Percentiles rank a stretch among this genome's conserved stretches.
phyloP scores from a whole-genome alignment of 169 alveolate species.

The Fabrea salina region DNA sequence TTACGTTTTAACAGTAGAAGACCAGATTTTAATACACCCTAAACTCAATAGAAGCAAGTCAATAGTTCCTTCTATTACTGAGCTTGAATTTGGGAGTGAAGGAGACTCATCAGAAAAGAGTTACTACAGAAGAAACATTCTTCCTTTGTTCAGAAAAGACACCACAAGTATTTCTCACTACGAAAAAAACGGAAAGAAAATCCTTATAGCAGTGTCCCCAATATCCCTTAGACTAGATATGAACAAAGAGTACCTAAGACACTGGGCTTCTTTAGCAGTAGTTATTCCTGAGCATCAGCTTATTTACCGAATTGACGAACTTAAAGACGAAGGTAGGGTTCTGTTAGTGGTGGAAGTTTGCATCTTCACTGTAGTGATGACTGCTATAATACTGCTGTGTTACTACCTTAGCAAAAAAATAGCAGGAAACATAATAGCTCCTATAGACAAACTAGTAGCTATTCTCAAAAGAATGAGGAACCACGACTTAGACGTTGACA shows the following conservation, averaged over 20 bases:
- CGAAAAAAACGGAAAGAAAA: slow-evolving; percentile 10
- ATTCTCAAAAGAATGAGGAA: not conserved
- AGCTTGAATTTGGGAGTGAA: not conserved
- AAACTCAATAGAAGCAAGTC: not conserved
- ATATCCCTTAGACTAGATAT: not conserved
- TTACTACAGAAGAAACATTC: not conserved
- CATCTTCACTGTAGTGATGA: not conserved
- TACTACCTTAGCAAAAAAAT: not conserved
- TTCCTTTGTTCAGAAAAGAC: not conserved
- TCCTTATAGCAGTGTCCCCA: not conserved
- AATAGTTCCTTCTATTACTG: not conserved
- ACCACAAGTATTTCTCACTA: not conserved
- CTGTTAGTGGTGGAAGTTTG: not conserved
- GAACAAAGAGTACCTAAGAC: not conserved
- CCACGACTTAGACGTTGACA: slow-evolving; percentile 5
- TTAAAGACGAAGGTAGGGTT: not conserved
- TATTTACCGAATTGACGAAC: not conserved
- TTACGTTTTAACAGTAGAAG: not conserved
- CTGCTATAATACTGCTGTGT: not conserved
- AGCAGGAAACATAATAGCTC: not conserved
- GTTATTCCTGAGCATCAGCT: not conserved
- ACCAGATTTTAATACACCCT: not conserved
- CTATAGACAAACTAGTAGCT: not conserved
- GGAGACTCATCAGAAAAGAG: not conserved
- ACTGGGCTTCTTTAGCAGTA: slow-evolving; percentile 4